Evolutionary conservation across 495 filamentous ascomycete species (phyloP).

Genomic region (Tuber magnatum): DNA sequence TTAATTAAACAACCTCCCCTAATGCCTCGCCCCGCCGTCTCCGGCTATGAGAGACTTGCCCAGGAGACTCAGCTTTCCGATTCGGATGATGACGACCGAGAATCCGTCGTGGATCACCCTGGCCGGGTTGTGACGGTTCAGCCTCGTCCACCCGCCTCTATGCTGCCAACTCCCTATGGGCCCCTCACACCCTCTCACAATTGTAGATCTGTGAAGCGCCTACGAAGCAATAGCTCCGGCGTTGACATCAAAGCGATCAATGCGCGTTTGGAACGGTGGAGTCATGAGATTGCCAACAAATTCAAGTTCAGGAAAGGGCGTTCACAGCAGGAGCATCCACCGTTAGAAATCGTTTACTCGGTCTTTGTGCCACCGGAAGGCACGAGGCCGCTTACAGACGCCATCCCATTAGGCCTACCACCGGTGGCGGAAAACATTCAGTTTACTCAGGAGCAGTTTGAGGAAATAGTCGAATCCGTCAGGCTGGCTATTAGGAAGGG

Average conservation of each 20-base stretch:
- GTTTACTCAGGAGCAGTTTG: conserved; percentile 73
- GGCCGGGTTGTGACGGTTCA: conserved; percentile 37
- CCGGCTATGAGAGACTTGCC: conserved; percentile 40
- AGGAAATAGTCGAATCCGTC: conserved; percentile 84
- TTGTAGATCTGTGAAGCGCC: conserved; percentile 32
- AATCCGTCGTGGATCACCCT: conserved; percentile 37
- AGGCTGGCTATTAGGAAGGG: conserved; percentile 81
- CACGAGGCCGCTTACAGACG: conserved; percentile 65
- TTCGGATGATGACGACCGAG: conserved; percentile 38
- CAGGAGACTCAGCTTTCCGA: conserved; percentile 39
- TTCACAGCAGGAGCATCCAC: conserved; percentile 43
- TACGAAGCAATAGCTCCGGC: conserved; percentile 70
- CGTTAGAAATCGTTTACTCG: conserved; percentile 89
- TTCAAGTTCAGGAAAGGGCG: conserved; percentile 88
- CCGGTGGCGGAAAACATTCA: conserved; percentile 40
- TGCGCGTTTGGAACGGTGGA: conserved; percentile 90
- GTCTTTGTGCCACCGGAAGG: conserved; percentile 91
- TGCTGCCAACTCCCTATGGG: conserved; percentile 32
- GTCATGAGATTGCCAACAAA: conserved; percentile 93
- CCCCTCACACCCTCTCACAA: conserved; percentile 32
- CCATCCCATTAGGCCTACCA: conserved; percentile 42
- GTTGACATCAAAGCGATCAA: conserved; percentile 99
- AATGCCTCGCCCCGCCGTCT: conserved; percentile 40
- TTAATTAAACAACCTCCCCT: not conserved
- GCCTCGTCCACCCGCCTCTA: conserved; percentile 30